Evolutionary conservation across 2,329 filamentous ascomycete species (phyloP).

Genomic region (Epichloe hybrida): DNA sequence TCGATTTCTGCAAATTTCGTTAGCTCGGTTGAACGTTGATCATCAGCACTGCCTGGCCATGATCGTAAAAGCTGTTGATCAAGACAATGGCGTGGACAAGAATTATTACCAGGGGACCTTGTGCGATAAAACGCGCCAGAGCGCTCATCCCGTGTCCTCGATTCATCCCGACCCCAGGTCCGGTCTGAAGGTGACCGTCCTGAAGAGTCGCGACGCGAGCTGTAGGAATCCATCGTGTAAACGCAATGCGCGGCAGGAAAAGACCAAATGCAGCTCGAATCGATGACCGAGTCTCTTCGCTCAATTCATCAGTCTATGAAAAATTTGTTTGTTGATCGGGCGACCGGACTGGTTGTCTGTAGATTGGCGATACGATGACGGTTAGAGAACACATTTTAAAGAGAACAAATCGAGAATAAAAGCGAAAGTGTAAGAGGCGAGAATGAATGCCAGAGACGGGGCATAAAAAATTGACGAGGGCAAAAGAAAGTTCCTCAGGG

Average conservation of each 20-base stretch:
- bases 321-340: slow-evolving; percentile 3
- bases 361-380: slow-evolving; percentile 36
- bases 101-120: slow-evolving; percentile 55
- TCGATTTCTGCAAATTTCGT: slow-evolving; percentile 33
- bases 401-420: slow-evolving; percentile 12
- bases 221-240: slow-evolving; percentile 38
- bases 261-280: not conserved
- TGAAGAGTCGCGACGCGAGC: slow-evolving; percentile 36
- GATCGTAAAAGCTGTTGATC: not conserved
- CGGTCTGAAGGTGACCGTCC: slow-evolving; percentile 41
- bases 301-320: slow-evolving; percentile 4
- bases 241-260: not conserved
- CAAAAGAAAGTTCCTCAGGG: slow-evolving; percentile 6
- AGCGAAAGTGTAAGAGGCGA: slow-evolving; percentile 11
- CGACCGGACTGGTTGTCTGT: slow-evolving; percentile 25
- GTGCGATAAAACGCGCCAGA: slow-evolving; percentile 50
- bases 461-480: not conserved
- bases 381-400: slow-evolving; percentile 41
- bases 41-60: not conserved
- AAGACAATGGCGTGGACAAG: not conserved
- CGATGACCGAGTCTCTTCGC: not conserved
- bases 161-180: slow-evolving; percentile 42
- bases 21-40: not conserved
- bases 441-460: not conserved
- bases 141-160: slow-evolving; percentile 36